Base-by-base conservation (phyloP, 164 flowering plant species). In the Berberis vulgaris region DNA sequence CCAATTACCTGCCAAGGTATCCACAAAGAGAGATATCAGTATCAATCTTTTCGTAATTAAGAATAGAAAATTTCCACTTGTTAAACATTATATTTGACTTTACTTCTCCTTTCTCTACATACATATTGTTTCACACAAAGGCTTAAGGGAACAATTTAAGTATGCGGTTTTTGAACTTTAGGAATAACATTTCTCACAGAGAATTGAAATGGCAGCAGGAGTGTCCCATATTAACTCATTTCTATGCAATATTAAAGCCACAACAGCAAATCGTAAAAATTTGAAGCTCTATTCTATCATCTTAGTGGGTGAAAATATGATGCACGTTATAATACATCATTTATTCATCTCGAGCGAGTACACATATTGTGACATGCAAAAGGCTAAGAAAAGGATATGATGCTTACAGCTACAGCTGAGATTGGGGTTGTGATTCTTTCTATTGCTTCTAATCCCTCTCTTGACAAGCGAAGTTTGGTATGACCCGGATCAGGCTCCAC, bases 401-500 rank as follows among this genome's bases (percentile, higher is more conserved):
- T 45, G 43, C 96, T 80, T 86, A 95, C 99, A 75, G 93, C 91
- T 74, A 95, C 96, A 78, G 96, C 94, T 43, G 99, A 82, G 76
- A 95, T 84, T n/a, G 98, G 98, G 52, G 71, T 83, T 45, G 81
- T 83, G 71, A 95, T 91, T 77, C 82, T 86, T 76, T 83, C 81
- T 74, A 91, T 88, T 45, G 89, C 91, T 71, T 88, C 91, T 74
- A 95, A 72, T 4, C 99, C 98, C 75, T 86, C 92, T 70, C 83
- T 83, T 55, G 98, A 66, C 65, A 95, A 86, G 57, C 92, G 94
- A 73, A 95, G 97, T 77, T 91, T 95, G 59, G 99, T 95, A 77
- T 95, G 98, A 67, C 98, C 95, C 63, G 93, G 84, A 82, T 88
- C 97, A 76, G 99, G 99, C 76, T 91, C 99, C 69, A 95, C 84